A percentile compares a stretch with the other conserved stretches of the same genome.
Evolutionary conservation across 192 early-diverging fungal genomes (phyloP).

Genomic region (Rhizophagus sp.): DNA sequence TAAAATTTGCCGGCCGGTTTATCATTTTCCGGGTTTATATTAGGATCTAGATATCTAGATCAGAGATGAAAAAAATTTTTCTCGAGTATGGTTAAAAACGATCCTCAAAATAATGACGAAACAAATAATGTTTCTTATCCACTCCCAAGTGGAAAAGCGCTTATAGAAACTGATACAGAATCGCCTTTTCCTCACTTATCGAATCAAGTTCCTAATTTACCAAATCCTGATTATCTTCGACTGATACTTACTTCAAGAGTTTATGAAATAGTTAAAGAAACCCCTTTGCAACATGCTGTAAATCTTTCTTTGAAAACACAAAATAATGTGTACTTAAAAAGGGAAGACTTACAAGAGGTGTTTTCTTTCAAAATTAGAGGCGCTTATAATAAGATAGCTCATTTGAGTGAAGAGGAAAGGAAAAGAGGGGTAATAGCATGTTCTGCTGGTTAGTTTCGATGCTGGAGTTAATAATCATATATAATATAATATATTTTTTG

Average conservation of each 20-base stretch:
- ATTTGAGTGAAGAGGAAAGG: conserved; percentile 77
- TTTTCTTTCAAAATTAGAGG: conserved; percentile 99
- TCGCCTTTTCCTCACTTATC: conserved; percentile 21
- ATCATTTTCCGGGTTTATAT: no score
- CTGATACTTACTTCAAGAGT: conserved; percentile 93
- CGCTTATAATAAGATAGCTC: conserved; percentile 91
- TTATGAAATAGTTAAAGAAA: conserved; percentile 92
- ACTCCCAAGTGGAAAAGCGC: conserved; percentile 26
- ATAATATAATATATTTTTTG: no score
- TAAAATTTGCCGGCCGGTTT: no score
- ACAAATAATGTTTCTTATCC: conserved; percentile 1
- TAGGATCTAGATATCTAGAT: not conserved
- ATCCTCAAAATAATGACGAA: not conserved
- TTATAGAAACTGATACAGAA: conserved; percentile 28
- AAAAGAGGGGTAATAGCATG: conserved; percentile 90
- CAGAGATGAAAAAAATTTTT: not conserved
- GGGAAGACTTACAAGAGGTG: conserved; percentile 96
- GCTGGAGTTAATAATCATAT: no score
- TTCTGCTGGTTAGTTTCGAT: conserved; percentile 68
- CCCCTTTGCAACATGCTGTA: conserved; percentile 81
- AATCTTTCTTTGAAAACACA: conserved; percentile 75
- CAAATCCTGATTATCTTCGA: conserved; percentile 83
- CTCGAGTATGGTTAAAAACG: not conserved
- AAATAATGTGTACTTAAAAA: conserved; percentile 82
- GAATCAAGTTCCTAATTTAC: not conserved